These are phyloP conservation scores for Fusarium citri DNA, from an alignment of 2,329 filamentous ascomycete species.

Conservation along the genomic window DNA sequence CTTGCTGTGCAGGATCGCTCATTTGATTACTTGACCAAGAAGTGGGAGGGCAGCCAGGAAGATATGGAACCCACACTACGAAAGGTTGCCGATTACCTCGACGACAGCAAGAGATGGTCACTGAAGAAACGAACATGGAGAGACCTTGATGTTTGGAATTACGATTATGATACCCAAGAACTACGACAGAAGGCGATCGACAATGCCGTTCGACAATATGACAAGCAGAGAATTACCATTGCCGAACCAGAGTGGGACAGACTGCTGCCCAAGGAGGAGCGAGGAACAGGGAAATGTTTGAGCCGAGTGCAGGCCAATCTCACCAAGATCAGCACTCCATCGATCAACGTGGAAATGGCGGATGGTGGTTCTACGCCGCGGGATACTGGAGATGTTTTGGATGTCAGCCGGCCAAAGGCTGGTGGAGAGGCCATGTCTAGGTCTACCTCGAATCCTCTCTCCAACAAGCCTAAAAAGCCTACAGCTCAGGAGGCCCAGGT, in stretches of 20 bases:
- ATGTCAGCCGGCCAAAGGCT: conserved; percentile 47
- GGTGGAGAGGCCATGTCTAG: conserved; percentile 60
- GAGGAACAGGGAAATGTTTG: conserved; percentile 68
- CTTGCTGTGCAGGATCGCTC: conserved; percentile 66
- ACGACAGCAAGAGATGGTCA: conserved; percentile 63
- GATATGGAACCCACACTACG: conserved; percentile 66
- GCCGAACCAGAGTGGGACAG: conserved; percentile 71
- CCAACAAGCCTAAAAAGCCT: conserved; percentile 67
- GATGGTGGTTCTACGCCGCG: conserved; percentile 60
- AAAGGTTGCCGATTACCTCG: conserved; percentile 68
- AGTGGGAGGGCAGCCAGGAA: conserved; percentile 63
- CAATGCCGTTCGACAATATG: conserved; percentile 69
- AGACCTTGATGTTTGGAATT: conserved; percentile 73
- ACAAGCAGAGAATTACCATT: conserved; percentile 67
- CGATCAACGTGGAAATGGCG: conserved; percentile 62
- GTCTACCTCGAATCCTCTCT: conserved; percentile 63
- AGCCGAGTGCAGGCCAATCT: conserved; percentile 71
- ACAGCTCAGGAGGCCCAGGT: conserved; percentile 65
- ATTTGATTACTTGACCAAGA: conserved; percentile 61
- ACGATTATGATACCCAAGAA: conserved; percentile 64
- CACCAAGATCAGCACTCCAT: conserved; percentile 63
- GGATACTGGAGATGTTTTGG: conserved; percentile 51
- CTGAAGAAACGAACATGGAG: conserved; percentile 70
- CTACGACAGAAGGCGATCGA: conserved; percentile 71
- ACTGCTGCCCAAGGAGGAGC: conserved; percentile 67